Evolutionary conservation across 1,284 basidiomycete species (phyloP), one percentile per base, ranked within the genome.

Genomic region (Cryptococcus maquisensis): DNA sequence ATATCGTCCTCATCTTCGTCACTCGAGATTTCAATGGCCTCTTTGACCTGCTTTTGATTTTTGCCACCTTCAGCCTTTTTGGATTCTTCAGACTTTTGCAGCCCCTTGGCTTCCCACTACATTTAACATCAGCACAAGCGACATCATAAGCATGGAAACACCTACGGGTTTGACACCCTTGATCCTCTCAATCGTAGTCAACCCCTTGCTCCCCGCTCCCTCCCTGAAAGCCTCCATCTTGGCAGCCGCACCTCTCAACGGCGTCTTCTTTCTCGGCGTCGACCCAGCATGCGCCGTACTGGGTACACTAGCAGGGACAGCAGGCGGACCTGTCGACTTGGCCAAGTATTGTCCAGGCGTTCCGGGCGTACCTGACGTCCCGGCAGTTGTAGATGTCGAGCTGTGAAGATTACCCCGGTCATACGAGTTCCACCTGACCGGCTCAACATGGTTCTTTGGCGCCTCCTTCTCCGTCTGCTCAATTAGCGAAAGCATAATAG

Each of bases 351-450:
- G 51, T 2, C 37, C 18, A 3, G 57, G 39, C 4, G 56, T 24
- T 1, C 42, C 24, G 28, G 53, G 43, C n/a, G 46, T 16, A n/a
- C 7, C 24, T 23, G 26, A 3, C 7, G 45, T 3, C 8, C 18
- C 35, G 32, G 45, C 45, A n/a, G n/a, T 32, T 7, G 28, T 32
- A 6, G 28, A 32, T 10, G 28, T 32, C 2, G 28, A 32, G 1
- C 10, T 32, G 36, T 48, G n/a, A 18, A 54, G 47, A 9, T 53
- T 57, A 2, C 48, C 51, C 10, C 55, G 47, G 44, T 74, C 68
- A 52, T 74, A 74, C 6, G 71, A 68, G 54, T 72, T 74, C 59
- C 71, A 61, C 24, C 71, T 62, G 16, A 71, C 57, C 28, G 60
- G 59, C 37, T 61, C 56, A 4, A 53, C 48, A 42, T 62, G 44